Evolutionary conservation across 345 rosid species (phyloP).

Genomic region (Toxicodendron radicans): DNA sequence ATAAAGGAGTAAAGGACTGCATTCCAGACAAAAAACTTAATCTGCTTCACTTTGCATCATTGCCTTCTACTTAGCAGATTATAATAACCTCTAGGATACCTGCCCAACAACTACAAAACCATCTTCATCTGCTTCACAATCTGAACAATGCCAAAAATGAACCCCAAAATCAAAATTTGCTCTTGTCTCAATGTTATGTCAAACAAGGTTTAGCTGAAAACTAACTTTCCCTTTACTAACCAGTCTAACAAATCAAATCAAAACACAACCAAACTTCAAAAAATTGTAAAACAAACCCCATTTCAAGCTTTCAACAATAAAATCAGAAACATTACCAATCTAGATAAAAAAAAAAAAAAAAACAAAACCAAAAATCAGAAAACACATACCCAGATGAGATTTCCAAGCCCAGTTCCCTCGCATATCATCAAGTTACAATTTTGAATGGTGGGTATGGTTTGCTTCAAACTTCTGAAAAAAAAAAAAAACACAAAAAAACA

Average conservation of each 20-base stretch:
- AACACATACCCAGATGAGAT: constrained; percentile 32
- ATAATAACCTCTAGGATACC: too few species aligned
- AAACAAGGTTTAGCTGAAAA: constrained; percentile 19
- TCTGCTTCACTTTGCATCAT: too few species aligned
- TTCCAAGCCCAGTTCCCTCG: constrained; percentile 19
- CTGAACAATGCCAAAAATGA: constrained; percentile 4
- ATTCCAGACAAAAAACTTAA: neutral
- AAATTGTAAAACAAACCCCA: constrained; percentile 8
- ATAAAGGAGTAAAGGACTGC: neutral
- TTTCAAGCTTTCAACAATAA: constrained; percentile 15
- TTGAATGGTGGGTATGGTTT: constrained; percentile 10
- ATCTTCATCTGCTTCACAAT: too few species aligned
- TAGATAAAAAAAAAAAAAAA: constrained; percentile 12
- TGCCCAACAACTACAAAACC: too few species aligned
- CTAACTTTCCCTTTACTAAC: constrained; percentile 13
- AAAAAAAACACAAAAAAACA: neutral
- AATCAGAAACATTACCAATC: constrained; percentile 12
- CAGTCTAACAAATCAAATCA: constrained; percentile 21
- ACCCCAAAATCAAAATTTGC: constrained; percentile 1
- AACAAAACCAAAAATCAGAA: neutral
- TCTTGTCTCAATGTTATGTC: constrained; percentile 10
- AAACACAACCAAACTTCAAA: constrained; percentile 12
- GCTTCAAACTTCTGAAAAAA: constrained; percentile 4
- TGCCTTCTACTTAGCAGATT: too few species aligned
- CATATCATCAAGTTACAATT: constrained; percentile 13